Conservation (phyloP, 2,329 filamentous ascomycete genomes). For the Phoma sp. region DNA sequence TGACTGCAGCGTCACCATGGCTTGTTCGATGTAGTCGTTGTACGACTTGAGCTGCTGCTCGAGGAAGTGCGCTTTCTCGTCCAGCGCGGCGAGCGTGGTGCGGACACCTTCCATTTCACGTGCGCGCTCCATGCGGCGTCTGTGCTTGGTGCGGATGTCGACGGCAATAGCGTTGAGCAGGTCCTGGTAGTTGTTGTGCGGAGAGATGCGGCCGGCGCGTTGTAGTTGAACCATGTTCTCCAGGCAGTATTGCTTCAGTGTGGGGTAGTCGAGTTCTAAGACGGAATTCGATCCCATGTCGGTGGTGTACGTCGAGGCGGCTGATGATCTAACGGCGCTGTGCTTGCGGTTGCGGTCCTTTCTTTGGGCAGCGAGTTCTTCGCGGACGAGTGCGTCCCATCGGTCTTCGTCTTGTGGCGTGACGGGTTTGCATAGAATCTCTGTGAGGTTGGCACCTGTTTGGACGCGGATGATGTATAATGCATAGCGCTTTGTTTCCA, state of each 20-base stretch:
- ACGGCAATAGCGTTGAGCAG: conserved; percentile 96
- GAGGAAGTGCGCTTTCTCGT: conserved; percentile 88
- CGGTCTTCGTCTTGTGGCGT: conserved; percentile 85
- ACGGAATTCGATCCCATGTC: conserved; percentile 61
- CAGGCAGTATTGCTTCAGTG: conserved; percentile 89
- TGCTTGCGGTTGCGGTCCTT: conserved; percentile 60
- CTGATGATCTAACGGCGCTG: conserved; percentile 73
- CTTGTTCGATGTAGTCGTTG: conserved; percentile 99
- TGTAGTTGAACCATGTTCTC: conserved; percentile 94
- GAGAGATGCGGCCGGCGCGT: conserved; percentile 82
- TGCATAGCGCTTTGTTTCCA: conserved; percentile 97
- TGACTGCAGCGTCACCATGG: conserved; percentile 95
- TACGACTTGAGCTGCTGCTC: conserved; percentile 97
- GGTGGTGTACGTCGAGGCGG: conserved; percentile 78
- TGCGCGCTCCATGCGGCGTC: conserved; percentile 87
- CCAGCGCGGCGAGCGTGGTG: conserved; percentile 75
- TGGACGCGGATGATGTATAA: conserved; percentile 98
- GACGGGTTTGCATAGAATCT: conserved; percentile 92
- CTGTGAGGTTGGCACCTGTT: conserved; percentile 87
- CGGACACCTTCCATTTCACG: conserved; percentile 87
- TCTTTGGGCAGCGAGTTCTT: conserved; percentile 69
- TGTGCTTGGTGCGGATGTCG: conserved; percentile 96
- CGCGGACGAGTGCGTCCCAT: conserved; percentile 81
- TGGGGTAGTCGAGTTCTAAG: conserved; percentile 89
- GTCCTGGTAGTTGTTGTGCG: conserved; percentile 93